A percentile compares a stretch with the other conserved stretches of the same genome.
phyloP scores from a whole-genome alignment of 1,139 yeast genomes.

The Yamadazyma triangularis region DNA sequence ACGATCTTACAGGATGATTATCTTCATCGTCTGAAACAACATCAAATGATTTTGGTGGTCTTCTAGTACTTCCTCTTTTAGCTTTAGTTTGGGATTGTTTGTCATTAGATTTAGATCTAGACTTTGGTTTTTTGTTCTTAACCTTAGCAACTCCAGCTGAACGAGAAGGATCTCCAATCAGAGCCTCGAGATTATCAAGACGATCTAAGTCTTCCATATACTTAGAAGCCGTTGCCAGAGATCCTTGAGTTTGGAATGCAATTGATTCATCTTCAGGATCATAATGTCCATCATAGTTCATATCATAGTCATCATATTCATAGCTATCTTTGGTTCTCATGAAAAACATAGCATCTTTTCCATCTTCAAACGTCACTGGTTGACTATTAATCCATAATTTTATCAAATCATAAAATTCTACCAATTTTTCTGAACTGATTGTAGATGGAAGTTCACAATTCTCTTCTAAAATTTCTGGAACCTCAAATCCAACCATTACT shows the following conservation, averaged over 20 bases:
- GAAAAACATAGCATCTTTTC: conserved; percentile 34
- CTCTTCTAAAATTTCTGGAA: conserved; percentile 34
- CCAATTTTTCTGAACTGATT: conserved; percentile 16
- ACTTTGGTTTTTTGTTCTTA: conserved; percentile 6
- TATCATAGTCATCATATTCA: conserved; percentile 15
- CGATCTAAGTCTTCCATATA: conserved; percentile 25
- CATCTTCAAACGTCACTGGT: conserved; percentile 39
- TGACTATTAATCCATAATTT: conserved; percentile 28
- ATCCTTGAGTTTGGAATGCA: conserved; percentile 31
- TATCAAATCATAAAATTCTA: conserved; percentile 20
- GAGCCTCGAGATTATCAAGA: conserved; percentile 30
- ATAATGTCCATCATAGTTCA: conserved; percentile 13
- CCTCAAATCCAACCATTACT: conserved; percentile 29
- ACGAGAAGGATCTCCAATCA: conserved; percentile 4
- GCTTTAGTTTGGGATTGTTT: conserved; percentile 1
- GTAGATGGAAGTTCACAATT: conserved; percentile 23
- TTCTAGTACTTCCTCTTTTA: conserved; percentile 2
- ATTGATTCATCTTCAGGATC: conserved; percentile 23
- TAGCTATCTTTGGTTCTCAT: conserved; percentile 22
- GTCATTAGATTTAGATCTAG: conserved; percentile 2
- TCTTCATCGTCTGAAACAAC: conserved; percentile 17
- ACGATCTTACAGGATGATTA: conserved; percentile 29
- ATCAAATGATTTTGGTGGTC: conserved; percentile 8
- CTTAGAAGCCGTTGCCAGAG: conserved; percentile 11
- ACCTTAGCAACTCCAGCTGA: conserved; percentile 12